These are phyloP conservation scores for Nigrospora sphaerica DNA, from an alignment of 2,329 filamentous ascomycete genomes.

Conservation along the genomic window DNA sequence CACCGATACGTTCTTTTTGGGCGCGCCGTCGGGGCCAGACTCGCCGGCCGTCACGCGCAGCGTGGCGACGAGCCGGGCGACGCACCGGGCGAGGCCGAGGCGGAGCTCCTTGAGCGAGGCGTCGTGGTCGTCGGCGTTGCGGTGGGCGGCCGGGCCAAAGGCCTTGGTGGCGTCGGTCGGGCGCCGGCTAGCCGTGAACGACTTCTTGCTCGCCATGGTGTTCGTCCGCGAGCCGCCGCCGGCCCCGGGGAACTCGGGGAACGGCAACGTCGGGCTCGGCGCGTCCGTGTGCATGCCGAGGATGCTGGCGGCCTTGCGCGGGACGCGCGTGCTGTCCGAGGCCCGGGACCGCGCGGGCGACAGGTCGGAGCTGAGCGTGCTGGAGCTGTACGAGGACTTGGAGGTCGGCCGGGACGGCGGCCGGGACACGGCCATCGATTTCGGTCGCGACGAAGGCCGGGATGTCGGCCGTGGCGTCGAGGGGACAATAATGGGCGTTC, in stretches of 20 bases:
- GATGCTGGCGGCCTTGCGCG: slow-evolving; percentile 40
- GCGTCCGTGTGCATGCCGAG: slow-evolving; percentile 34
- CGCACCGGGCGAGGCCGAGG: slow-evolving; percentile 41
- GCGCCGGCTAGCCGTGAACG: slow-evolving; percentile 5
- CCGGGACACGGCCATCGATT: not conserved
- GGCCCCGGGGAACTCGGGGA: slow-evolving; percentile 6
- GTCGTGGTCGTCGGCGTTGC: slow-evolving; percentile 16
- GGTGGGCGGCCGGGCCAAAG: slow-evolving; percentile 5
- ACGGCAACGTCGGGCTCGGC: slow-evolving; percentile 5
- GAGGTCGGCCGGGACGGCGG: slow-evolving; percentile 1
- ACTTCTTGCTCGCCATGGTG: slow-evolving; percentile 9
- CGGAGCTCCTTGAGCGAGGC: slow-evolving; percentile 36
- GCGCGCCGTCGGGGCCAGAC: not conserved
- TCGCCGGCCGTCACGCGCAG: slow-evolving; percentile 21
- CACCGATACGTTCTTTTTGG: slow-evolving; percentile 8
- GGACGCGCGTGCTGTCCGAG: slow-evolving; percentile 14
- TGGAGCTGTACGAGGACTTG: slow-evolving; percentile 1
- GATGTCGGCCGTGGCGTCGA: slow-evolving; percentile 6
- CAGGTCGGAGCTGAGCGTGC: slow-evolving; percentile 1
- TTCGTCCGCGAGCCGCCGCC: slow-evolving; percentile 7
- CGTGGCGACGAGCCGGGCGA: slow-evolving; percentile 42
- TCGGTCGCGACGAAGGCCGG: slow-evolving; percentile 11
- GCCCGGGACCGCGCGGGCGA: slow-evolving; percentile 3
- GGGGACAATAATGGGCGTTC: slow-evolving; percentile 7
- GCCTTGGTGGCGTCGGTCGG: slow-evolving; percentile 4